phyloP scores from a whole-genome alignment of 208 protist species.

The Sergeia podlipaevii region DNA sequence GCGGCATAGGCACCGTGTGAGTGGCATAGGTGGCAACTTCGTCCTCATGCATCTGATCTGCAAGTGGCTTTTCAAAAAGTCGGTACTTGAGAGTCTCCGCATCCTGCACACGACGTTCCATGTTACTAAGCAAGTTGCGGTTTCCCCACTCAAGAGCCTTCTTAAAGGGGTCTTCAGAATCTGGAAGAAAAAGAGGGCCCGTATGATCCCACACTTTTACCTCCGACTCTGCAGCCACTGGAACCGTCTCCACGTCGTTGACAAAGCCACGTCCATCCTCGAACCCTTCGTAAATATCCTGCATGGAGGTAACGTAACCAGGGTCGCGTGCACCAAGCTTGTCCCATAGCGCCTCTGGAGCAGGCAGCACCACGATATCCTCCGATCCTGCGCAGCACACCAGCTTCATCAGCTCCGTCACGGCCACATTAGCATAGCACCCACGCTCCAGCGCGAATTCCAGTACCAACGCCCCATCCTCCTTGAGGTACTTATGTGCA shows the following conservation, averaged over 20 bases:
- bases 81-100: constrained; percentile 33
- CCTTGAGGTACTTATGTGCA: constrained; percentile 44
- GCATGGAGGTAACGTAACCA: constrained; percentile 71
- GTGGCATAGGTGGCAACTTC: constrained; percentile 69
- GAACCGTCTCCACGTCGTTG: constrained; percentile 26
- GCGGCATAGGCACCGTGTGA: constrained; percentile 73
- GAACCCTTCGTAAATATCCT: constrained; percentile 81
- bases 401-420: constrained; percentile 77
- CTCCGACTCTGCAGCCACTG: constrained; percentile 23
- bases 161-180: constrained; percentile 40
- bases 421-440: constrained; percentile 84
- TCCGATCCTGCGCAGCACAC: constrained; percentile 64
- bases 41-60: constrained; percentile 47
- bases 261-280: constrained; percentile 76
- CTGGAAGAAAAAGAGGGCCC: constrained; percentile 59
- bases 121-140: constrained; percentile 66
- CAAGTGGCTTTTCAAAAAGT: constrained; percentile 73
- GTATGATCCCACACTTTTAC: constrained; percentile 47
- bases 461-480: constrained; percentile 37
- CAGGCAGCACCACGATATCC: constrained; percentile 49
- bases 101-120: constrained; percentile 47
- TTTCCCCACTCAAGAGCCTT: constrained; percentile 61
- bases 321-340: constrained; percentile 51
- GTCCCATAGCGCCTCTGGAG: constrained; percentile 49
- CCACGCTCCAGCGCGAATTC: constrained; percentile 79